These are phyloP conservation scores for Microbotryum saponariae DNA, from an alignment of 1,284 basidiomycete genomes.

Conservation along the genomic window DNA sequence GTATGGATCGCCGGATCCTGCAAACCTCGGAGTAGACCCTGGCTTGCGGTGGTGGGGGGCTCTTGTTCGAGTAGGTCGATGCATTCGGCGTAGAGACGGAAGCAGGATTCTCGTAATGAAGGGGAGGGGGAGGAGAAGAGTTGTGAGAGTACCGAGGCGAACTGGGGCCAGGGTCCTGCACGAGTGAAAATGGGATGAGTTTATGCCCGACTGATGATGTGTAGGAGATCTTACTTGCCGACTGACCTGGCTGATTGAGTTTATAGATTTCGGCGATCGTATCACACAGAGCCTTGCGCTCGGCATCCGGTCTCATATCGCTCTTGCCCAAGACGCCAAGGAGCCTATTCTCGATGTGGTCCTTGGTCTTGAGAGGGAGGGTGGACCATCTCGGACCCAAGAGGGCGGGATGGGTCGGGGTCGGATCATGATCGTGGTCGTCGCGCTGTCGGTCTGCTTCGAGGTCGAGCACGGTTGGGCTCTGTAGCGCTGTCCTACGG, in stretches of 20 bases:
- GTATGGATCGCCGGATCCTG: not conserved
- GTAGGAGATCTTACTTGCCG: too few species aligned
- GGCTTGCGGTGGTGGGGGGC: not conserved
- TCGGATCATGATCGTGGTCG: too few species aligned
- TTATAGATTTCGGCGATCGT: conserved; percentile 1
- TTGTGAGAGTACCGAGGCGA: not conserved
- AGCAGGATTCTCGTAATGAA: conserved; percentile 3
- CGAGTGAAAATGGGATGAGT: not conserved
- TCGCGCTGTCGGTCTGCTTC: too few species aligned
- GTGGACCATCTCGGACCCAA: not conserved
- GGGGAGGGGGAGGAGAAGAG: conserved; percentile 2
- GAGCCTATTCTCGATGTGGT: not conserved
- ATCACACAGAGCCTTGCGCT: conserved; percentile 7
- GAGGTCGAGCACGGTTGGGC: not conserved
- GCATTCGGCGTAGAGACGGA: conserved; percentile 12
- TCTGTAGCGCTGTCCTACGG: conserved; percentile 3
- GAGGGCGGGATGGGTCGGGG: not conserved
- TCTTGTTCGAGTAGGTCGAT: conserved; percentile 9
- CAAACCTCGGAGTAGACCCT: conserved; percentile 3
- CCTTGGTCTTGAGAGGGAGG: not conserved
- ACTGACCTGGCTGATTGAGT: not conserved
- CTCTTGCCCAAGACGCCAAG: not conserved
- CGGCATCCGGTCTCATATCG: conserved; percentile 1
- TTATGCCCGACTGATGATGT: not conserved
- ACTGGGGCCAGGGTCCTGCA: conserved; percentile 4